phyloP scores from a whole-genome alignment of 768 basidiomycete species.

The Termitomyces bulborhizus region DNA sequence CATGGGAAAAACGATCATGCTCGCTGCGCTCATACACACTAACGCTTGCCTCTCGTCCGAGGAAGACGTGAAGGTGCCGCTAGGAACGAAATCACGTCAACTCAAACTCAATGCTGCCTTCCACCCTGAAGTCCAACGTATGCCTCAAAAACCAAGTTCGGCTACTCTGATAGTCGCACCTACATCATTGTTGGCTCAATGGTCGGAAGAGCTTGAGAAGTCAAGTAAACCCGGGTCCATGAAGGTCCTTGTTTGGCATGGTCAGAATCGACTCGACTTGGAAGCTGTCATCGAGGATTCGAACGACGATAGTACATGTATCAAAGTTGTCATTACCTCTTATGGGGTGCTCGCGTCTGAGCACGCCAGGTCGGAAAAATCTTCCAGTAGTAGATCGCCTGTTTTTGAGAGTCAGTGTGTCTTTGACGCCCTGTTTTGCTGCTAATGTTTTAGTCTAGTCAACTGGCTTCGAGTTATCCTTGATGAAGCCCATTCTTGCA shows the following conservation, averaged over 20 bases:
- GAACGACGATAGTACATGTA: slow-evolving; percentile 39
- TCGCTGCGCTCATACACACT: slow-evolving; percentile 83
- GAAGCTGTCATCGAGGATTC: slow-evolving; percentile 51
- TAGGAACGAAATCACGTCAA: slow-evolving; percentile 41
- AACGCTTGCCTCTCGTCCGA: slow-evolving; percentile 63
- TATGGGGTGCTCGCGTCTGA: slow-evolving; percentile 92
- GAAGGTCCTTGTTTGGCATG: slow-evolving; percentile 78
- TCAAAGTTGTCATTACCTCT: slow-evolving; percentile 84
- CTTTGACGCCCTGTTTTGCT: background rate
- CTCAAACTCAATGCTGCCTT: slow-evolving; percentile 61
- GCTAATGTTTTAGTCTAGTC: slow-evolving; percentile 32
- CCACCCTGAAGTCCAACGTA: slow-evolving; percentile 33
- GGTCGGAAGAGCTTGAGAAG: slow-evolving; percentile 89
- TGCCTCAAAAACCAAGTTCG: slow-evolving; percentile 27
- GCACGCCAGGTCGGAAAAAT: slow-evolving; percentile 63
- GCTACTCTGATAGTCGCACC: slow-evolving; percentile 92
- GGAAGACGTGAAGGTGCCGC: slow-evolving; percentile 22
- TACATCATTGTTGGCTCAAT: slow-evolving; percentile 85
- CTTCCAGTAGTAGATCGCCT: slow-evolving; percentile 38
- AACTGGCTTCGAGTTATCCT: slow-evolving; percentile 80
- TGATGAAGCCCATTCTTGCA: slow-evolving; percentile 95
- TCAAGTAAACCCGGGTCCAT: slow-evolving; percentile 68
- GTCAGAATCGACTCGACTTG: slow-evolving; percentile 74
- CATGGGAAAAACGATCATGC: slow-evolving; percentile 95
- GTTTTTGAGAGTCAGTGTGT: slow-evolving; percentile 61